A percentile compares a stretch with the other conserved stretches of the same genome.
These are phyloP conservation scores for Acer negundo DNA, from an alignment of 345 rosid genomes.

Conservation along the genomic window DNA sequence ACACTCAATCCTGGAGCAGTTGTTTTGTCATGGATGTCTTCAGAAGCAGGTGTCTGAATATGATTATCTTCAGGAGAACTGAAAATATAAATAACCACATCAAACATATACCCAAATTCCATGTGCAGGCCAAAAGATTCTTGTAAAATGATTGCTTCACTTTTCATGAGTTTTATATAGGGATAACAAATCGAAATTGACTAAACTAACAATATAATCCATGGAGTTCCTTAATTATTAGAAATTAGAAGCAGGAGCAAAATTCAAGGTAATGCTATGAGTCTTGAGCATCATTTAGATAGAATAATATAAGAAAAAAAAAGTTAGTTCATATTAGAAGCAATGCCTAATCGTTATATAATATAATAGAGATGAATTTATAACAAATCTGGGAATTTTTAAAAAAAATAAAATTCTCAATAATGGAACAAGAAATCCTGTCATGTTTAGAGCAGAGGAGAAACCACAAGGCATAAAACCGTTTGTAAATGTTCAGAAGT, in stretches of 20 bases:
- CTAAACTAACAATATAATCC: not conserved
- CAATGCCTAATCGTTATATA: not conserved
- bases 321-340: not conserved
- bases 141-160: not conserved
- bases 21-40: constrained; percentile 42
- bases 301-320: not conserved
- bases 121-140: not conserved
- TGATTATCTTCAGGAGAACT: constrained; percentile 77
- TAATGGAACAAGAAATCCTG: not conserved
- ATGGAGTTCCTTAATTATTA: not conserved
- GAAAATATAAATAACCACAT: constrained; percentile 17
- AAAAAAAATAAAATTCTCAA: not conserved
- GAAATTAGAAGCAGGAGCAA: not conserved
- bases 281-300: not conserved
- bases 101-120: not conserved
- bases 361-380: not conserved
- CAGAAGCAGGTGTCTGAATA: constrained; percentile 46
- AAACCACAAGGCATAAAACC: not conserved
- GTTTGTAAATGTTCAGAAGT: not conserved
- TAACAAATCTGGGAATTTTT: not conserved
- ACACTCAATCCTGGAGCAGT: constrained; percentile 45
- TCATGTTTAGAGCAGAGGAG: not conserved
- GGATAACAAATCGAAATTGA: not conserved
- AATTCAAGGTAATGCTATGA: not conserved
- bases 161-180: not conserved